Evolutionary conservation across 78 protist genomes (phyloP).

Genomic region (Dictyostelium capitatum): DNA sequence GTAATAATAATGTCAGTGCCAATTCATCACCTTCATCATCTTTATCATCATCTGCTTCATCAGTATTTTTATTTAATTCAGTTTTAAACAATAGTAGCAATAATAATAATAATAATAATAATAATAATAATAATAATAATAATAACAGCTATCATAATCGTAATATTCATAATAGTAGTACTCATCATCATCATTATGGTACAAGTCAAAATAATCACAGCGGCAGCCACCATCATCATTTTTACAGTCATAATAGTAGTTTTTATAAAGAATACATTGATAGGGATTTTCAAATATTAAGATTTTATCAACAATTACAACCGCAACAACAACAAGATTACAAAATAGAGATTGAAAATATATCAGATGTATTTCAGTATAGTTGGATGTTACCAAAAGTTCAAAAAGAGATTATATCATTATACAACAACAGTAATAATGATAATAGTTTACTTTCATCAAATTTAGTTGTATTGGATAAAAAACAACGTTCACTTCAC

Average conservation of each 20-base stretch:
- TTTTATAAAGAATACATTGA: constrained; percentile 8
- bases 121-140: not conserved
- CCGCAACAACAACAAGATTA: not conserved
- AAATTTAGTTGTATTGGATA: constrained; percentile 23
- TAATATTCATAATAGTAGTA: not conserved
- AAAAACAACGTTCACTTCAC: not conserved
- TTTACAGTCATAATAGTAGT: not conserved
- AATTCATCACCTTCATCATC: constrained; percentile 24
- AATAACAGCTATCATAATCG: not conserved
- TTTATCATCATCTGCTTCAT: constrained; percentile 4
- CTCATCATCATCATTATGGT: not conserved
- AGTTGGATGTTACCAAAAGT: constrained; percentile 19
- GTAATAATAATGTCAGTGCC: not conserved
- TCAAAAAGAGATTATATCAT: constrained; percentile 3
- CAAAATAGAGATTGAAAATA: constrained; percentile 14
- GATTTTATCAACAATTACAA: not conserved
- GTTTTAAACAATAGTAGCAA: not conserved
- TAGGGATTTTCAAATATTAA: not conserved
- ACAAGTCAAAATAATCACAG: not conserved
- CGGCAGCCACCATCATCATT: not conserved
- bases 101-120: not conserved
- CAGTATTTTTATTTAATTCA: not conserved
- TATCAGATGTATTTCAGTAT: not conserved
- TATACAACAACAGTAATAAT: constrained; percentile 4
- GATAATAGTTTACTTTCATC: constrained; percentile 7